Evolutionary conservation across 148 eudicot genomes (phyloP).

Genomic region (Vaccinium vitisidaea): DNA sequence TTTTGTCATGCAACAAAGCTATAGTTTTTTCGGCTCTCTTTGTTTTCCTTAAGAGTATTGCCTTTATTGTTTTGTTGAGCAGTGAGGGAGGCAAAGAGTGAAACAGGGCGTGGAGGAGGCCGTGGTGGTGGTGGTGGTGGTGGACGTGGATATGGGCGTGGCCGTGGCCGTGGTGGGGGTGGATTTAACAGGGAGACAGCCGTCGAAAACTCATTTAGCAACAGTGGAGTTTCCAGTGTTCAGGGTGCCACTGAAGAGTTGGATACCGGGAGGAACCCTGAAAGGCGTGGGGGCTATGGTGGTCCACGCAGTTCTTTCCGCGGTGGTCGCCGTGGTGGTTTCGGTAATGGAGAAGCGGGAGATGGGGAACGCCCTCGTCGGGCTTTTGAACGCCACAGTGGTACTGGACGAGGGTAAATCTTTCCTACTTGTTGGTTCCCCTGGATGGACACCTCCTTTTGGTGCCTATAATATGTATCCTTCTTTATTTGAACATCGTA

Average conservation of each 20-base stretch:
- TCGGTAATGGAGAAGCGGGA: conserved; percentile 54
- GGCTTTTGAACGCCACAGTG: conserved; percentile 67
- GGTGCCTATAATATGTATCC: background rate
- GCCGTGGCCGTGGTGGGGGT: conserved; percentile 34
- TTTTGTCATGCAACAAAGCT: background rate
- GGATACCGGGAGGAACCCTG: conserved; percentile 43
- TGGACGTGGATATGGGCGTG: conserved; percentile 2
- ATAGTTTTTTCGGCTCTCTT: background rate
- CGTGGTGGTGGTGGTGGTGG: conserved; percentile 44
- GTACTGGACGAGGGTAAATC: conserved; percentile 71
- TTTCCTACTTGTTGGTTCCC: conserved; percentile 1
- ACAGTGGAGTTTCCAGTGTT: conserved; percentile 36
- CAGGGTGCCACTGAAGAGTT: conserved; percentile 49
- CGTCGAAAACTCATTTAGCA: conserved; percentile 45
- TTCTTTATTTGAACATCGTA: background rate
- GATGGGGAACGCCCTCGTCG: conserved; percentile 69
- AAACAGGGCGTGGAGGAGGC: conserved; percentile 61
- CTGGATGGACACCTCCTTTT: background rate
- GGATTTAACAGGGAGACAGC: conserved; percentile 55
- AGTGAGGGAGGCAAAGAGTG: conserved; percentile 73
- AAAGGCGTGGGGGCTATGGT: conserved; percentile 58
- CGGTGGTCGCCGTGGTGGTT: conserved; percentile 77
- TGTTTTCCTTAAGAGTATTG: background rate
- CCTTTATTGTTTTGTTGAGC: conserved; percentile 7
- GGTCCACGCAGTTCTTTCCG: conserved; percentile 60